These are phyloP conservation scores for Miamiensis avidus DNA, from an alignment of 169 alveolate genomes.

Conservation along the genomic window DNA sequence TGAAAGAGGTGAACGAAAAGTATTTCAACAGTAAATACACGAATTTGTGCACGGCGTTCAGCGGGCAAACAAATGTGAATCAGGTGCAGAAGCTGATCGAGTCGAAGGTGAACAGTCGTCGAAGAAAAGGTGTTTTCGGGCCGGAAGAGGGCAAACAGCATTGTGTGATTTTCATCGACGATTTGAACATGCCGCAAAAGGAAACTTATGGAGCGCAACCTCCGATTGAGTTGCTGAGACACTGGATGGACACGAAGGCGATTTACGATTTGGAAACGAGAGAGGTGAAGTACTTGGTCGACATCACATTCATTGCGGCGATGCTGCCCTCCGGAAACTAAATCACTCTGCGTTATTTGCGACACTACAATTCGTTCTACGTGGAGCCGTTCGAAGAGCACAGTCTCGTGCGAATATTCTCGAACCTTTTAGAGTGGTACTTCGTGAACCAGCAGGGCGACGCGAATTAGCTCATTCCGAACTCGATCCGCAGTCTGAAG, in stretches of 20 bases:
- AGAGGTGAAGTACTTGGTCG: constrained; percentile 72
- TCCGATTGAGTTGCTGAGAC: constrained; percentile 88
- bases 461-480: constrained; percentile 47
- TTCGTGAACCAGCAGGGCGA: constrained; percentile 53
- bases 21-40: constrained; percentile 62
- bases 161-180: constrained; percentile 86
- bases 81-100: constrained; percentile 82
- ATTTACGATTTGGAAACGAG: constrained; percentile 87
- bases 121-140: constrained; percentile 83
- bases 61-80: constrained; percentile 87
- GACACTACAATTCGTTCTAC: constrained; percentile 77
- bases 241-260: constrained; percentile 89
- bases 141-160: constrained; percentile 77
- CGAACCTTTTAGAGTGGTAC: constrained; percentile 75
- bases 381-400: constrained; percentile 72
- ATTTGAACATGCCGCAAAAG: constrained; percentile 87
- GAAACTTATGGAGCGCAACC: constrained; percentile 89
- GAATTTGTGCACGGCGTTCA: constrained; percentile 68
- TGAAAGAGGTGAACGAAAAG: constrained; percentile 54
- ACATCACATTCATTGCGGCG: constrained; percentile 79
- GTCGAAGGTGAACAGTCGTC: constrained; percentile 74
- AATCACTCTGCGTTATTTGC: constrained; percentile 75
- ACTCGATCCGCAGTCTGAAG: constrained; percentile 46
- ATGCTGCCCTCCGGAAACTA: constrained; percentile 90
- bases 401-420: constrained; percentile 72